Percentiles rank a stretch among this genome's conserved stretches.
These are phyloP conservation scores for Phytophthora kernoviae DNA, from an alignment of 352 stramenopile species.

Conservation along the genomic window DNA sequence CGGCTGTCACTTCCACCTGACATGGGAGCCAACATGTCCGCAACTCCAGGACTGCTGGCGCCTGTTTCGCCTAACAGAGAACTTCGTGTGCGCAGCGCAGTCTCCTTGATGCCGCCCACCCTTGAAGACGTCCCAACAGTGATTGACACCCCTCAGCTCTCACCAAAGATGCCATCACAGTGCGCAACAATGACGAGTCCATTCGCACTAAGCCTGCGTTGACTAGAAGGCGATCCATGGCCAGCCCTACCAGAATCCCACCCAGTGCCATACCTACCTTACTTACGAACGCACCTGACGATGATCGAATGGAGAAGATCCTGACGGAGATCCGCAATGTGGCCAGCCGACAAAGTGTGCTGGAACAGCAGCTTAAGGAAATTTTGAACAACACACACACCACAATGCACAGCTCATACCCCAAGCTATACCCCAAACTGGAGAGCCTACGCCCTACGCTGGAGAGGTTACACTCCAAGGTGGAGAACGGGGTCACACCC, in stretches of 20 bases:
- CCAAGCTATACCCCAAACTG: not conserved
- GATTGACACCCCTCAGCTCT: not conserved
- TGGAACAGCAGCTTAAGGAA: constrained; percentile 29
- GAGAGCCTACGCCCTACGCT: not conserved
- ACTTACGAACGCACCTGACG: not conserved
- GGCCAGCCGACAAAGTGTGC: constrained; percentile 24
- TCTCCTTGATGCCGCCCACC: constrained; percentile 10
- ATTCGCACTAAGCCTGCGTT: constrained; percentile 3
- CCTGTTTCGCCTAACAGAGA: constrained; percentile 6
- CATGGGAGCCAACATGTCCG: not conserved
- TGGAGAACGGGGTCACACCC: constrained; percentile 7
- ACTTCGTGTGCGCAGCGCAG: constrained; percentile 1
- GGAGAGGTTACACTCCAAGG: not conserved
- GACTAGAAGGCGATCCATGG: constrained; percentile 8
- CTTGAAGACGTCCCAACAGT: not conserved
- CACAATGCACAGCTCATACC: not conserved
- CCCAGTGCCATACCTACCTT: not conserved
- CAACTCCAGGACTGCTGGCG: not conserved
- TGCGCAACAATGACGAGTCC: constrained; percentile 1
- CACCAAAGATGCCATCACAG: not conserved
- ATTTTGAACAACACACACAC: constrained; percentile 15
- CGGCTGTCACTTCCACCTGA: constrained; percentile 4
- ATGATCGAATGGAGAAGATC: constrained; percentile 26
- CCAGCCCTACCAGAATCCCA: constrained; percentile 1
- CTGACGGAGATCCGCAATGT: constrained; percentile 34